Conservation (phyloP, 1,139 yeast genomes). For the Yamadazyma atmosphaerica region DNA sequence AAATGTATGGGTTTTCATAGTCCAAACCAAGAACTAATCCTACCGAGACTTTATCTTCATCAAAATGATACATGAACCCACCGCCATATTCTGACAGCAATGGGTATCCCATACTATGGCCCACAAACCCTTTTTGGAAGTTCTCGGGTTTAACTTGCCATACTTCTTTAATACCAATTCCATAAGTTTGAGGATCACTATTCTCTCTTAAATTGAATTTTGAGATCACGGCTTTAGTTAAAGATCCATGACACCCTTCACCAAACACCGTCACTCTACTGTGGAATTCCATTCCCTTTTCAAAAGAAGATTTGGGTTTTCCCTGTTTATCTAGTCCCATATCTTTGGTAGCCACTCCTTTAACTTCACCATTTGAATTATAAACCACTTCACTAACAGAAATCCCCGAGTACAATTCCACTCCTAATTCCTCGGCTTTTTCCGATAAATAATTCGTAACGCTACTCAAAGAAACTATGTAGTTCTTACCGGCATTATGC, state of each 20-base stretch:
- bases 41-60: conserved; percentile 85
- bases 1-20: conserved; percentile 88
- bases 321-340: conserved; percentile 80
- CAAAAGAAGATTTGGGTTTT: conserved; percentile 74
- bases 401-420: conserved; percentile 89
- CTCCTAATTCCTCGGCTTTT: conserved; percentile 90
- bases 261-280: conserved; percentile 86
- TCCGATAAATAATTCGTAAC: conserved; percentile 83
- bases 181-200: conserved; percentile 83
- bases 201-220: conserved; percentile 68
- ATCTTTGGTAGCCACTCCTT: conserved; percentile 93
- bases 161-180: conserved; percentile 91
- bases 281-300: conserved; percentile 95
- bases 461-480: conserved; percentile 78
- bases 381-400: conserved; percentile 83
- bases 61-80: conserved; percentile 95
- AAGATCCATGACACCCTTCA: conserved; percentile 97
- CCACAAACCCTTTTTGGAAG: conserved; percentile 78
- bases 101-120: conserved; percentile 92
- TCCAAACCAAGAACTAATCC: conserved; percentile 93
- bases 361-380: conserved; percentile 57
- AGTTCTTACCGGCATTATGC: conserved; percentile 77
- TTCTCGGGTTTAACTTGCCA: conserved; percentile 94
- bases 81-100: conserved; percentile 84
- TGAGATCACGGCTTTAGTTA: conserved; percentile 72